Base-by-base conservation (phyloP, 306 rosid species). In the Neltuma alba region DNA sequence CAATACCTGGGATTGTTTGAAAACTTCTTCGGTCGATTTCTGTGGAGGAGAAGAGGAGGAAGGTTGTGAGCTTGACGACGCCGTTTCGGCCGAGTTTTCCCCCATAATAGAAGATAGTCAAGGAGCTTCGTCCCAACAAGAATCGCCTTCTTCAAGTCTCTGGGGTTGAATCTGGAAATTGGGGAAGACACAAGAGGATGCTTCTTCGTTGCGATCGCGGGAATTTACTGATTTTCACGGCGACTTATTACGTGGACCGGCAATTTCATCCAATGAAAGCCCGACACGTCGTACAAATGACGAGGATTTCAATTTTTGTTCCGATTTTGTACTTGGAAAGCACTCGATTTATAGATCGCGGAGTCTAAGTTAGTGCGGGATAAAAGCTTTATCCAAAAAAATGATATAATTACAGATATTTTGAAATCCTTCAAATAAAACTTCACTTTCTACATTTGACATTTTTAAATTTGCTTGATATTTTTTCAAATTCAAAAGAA, bases 1-100 rank as follows among this genome's bases (percentile, higher is more conserved):
- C 61, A 25, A 82, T 82, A 91, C 89, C 96, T 89, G 92, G 1
- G 86, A 31, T 66, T 84, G 85, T 72, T 74, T 70, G 81, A 60
- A 58, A 78, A 77, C 21, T 65, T 81, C 88, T 76, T 83, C 86
- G 7, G 84, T 75, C 67, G 74, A 52, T 71, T 83, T 77, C 76
- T 76, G 82, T 38, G 86, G 25, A 40, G 85, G 31, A 31, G 83
- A 55, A 38, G 83, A 68, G 54, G 87, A 9, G 18, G 87, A 28
- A 14, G 81, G 60, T 11, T 48, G 84, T 1, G 82, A 41, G 40
- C 54, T 68, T 0, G 86, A 80, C 72, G 89, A 79, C 79, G 16
- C 45, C 76, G 76, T 78, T 70, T 79, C 52, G 0, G 68, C 31
- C 18, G 88, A 77, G 0, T 58, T 58, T 74, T 82, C 88, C 58